Evolutionary conservation across 2,329 filamentous ascomycete genomes (phyloP).

Genomic region (Colletotrichum camelliae): DNA sequence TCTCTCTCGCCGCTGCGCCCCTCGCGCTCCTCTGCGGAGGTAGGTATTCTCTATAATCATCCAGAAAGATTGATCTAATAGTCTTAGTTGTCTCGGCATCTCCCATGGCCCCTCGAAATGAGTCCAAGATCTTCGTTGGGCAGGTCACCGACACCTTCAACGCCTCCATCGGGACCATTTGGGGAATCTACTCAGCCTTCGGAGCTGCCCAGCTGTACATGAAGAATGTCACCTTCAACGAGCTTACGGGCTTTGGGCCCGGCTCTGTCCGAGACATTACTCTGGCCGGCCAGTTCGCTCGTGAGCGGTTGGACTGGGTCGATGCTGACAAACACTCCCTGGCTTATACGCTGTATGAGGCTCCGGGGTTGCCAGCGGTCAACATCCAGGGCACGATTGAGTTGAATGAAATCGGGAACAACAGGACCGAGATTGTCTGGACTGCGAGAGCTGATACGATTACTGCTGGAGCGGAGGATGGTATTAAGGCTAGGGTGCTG

Average conservation of each 20-base stretch:
- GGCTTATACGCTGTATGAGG: neutral
- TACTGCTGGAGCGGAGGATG: neutral
- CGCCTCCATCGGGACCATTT: neutral
- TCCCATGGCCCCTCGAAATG: neutral
- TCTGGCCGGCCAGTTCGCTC: accelerated
- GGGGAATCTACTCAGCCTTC: neutral
- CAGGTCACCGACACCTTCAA: neutral
- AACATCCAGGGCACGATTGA: neutral
- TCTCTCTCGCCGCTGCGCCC: neutral
- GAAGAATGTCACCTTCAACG: neutral
- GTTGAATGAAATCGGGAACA: neutral
- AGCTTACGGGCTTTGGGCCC: neutral
- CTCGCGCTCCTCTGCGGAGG: neutral
- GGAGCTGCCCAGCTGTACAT: neutral
- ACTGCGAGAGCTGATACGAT: neutral
- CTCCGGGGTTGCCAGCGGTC: neutral
- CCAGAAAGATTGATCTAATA: neutral
- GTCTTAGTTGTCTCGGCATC: neutral
- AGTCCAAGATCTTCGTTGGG: neutral
- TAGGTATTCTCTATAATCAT: neutral
- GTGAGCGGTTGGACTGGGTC: neutral
- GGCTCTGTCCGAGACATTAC: neutral
- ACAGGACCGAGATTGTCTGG: neutral
- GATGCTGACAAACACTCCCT: neutral
- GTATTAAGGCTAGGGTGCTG: neutral